These are phyloP conservation scores for Rhizopus delemar DNA, from an alignment of 371 early-diverging fungal species.

Conservation along the genomic window DNA sequence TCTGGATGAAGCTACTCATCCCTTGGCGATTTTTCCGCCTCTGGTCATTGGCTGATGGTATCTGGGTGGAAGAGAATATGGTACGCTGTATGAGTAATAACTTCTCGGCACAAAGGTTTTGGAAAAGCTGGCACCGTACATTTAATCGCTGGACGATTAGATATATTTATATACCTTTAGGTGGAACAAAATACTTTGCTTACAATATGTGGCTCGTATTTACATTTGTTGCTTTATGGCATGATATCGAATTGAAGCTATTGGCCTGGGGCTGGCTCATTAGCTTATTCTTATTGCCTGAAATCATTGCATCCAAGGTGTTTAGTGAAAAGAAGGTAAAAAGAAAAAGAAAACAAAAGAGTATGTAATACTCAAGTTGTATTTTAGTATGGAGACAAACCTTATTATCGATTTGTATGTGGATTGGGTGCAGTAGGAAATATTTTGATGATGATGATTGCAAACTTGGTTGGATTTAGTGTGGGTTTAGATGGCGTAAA, in stretches of 20 bases:
- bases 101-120: constrained; percentile 87
- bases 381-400: constrained; percentile 58
- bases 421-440: constrained; percentile 85
- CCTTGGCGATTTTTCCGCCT: constrained; percentile 94
- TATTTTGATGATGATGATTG: constrained; percentile 91
- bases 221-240: constrained; percentile 96
- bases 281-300: constrained; percentile 82
- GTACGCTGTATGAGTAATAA: constrained; percentile 90
- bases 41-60: constrained; percentile 87
- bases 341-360: not conserved
- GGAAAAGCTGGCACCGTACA: constrained; percentile 92
- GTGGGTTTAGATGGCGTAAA: constrained; percentile 85
- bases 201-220: constrained; percentile 82
- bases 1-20: constrained; percentile 89
- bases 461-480: constrained; percentile 93
- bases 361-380: not conserved
- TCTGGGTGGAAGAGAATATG: constrained; percentile 91
- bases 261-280: constrained; percentile 95
- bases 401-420: constrained; percentile 78
- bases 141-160: constrained; percentile 90
- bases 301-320: constrained; percentile 65
- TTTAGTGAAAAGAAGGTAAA: constrained; percentile 60
- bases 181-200: constrained; percentile 67
- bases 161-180: constrained; percentile 91
- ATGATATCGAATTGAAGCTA: constrained; percentile 83